phyloP scores from a whole-genome alignment of 2,329 filamentous ascomycete species.

The Colletotrichum endophyticum region DNA sequence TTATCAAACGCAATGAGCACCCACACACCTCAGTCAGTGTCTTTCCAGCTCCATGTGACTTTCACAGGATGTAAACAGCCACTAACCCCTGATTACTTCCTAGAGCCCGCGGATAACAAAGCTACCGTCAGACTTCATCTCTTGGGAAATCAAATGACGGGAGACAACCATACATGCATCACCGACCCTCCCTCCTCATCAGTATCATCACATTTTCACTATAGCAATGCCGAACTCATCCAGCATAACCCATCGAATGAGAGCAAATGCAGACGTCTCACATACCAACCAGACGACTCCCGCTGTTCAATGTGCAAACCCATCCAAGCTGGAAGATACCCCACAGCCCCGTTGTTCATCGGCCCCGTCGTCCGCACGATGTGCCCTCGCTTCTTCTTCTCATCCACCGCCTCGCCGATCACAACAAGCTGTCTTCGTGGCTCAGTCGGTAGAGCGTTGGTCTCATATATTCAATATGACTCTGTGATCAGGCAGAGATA shows the following conservation, averaged over 20 bases:
- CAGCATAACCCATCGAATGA: background rate
- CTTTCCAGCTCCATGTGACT: background rate
- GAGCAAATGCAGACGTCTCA: background rate
- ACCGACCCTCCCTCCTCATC: accelerated
- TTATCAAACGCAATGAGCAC: background rate
- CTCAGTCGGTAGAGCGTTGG: slow-evolving; percentile 1
- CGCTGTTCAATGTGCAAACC: background rate
- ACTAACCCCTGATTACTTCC: accelerated
- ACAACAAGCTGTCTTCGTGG: background rate
- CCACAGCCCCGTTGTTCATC: background rate
- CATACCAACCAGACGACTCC: background rate
- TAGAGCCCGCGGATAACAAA: background rate
- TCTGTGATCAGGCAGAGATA: background rate
- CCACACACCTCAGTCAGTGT: background rate
- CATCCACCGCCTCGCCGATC: background rate
- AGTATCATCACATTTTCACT: background rate
- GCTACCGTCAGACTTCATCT: accelerated
- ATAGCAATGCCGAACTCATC: background rate
- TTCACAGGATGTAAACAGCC: background rate
- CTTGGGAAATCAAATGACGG: background rate
- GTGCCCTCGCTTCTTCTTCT: background rate
- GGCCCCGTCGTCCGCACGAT: background rate
- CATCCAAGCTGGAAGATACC: background rate
- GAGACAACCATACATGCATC: background rate
- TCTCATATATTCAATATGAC: background rate